phyloP scores from a whole-genome alignment of 371 early-diverging fungal species.

The Dinochytrium kinnereticum region DNA sequence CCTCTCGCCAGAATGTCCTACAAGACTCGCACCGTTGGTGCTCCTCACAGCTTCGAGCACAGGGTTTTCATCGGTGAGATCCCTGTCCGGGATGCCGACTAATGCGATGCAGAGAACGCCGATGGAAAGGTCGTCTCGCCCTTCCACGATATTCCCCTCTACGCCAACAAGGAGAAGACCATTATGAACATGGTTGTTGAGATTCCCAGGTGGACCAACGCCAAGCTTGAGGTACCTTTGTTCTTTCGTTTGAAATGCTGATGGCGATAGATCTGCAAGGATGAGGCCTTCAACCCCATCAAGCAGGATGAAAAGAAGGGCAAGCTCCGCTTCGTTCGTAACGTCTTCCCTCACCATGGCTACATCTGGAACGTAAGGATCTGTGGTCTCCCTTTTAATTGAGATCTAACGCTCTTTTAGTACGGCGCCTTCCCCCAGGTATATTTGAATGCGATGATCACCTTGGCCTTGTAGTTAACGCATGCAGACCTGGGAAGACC shows the following conservation, averaged over 20 bases:
- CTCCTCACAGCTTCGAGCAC: conserved; percentile 87
- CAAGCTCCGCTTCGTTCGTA: conserved; percentile 97
- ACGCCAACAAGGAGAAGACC: conserved; percentile 79
- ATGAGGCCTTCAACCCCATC: conserved; percentile 96
- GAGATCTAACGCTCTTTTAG: conserved; percentile 12
- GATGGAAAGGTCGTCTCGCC: conserved; percentile 82
- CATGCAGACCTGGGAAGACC: conserved; percentile 96
- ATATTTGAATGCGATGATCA: neutral
- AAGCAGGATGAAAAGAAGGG: conserved; percentile 99
- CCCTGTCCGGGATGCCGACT: neutral
- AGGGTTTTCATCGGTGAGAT: conserved; percentile 81
- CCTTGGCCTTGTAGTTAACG: neutral
- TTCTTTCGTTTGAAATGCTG: neutral
- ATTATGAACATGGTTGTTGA: conserved; percentile 98
- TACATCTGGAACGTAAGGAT: conserved; percentile 95
- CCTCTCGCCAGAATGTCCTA: neutral
- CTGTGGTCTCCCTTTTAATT: neutral
- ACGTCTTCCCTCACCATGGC: conserved; percentile 99
- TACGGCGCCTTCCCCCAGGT: conserved; percentile 94
- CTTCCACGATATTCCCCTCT: conserved; percentile 99
- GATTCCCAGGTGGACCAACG: conserved; percentile 99
- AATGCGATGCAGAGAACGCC: conserved; percentile 42
- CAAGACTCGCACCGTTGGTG: conserved; percentile 74
- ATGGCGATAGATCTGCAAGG: conserved; percentile 78
- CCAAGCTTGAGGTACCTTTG: conserved; percentile 98